Conservation (phyloP, 768 basidiomycete species). For the Xerocomus spinulosus region DNA sequence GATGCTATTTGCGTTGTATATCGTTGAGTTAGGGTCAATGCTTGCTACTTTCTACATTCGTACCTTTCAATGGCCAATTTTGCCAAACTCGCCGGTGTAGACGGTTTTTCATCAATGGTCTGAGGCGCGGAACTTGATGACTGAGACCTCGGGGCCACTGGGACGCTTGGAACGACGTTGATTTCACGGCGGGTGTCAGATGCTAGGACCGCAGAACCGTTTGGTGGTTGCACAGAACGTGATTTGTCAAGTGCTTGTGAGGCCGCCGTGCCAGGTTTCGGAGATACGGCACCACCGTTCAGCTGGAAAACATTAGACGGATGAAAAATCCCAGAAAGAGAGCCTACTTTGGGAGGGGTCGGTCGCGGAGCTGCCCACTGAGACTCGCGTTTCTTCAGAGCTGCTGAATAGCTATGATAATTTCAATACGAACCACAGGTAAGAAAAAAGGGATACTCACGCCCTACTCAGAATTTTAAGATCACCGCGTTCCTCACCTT, state of each 20-base stretch:
- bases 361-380: slow-evolving; percentile 42
- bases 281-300: slow-evolving; percentile 27
- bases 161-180: slow-evolving; percentile 24
- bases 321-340: background rate
- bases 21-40: slow-evolving; percentile 1
- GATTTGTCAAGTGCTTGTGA: slow-evolving; percentile 34
- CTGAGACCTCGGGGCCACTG: slow-evolving; percentile 54
- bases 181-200: slow-evolving; percentile 37
- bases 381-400: slow-evolving; percentile 68
- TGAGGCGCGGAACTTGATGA: slow-evolving; percentile 31
- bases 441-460: slow-evolving; percentile 38
- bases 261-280: slow-evolving; percentile 17
- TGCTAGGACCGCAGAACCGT: slow-evolving; percentile 33
- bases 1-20: slow-evolving; percentile 41
- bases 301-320: slow-evolving; percentile 11
- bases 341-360: slow-evolving; percentile 32
- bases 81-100: slow-evolving; percentile 34
- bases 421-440: slow-evolving; percentile 4
- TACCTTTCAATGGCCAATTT: slow-evolving; percentile 70
- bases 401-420: slow-evolving; percentile 58
- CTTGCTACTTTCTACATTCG: slow-evolving; percentile 1
- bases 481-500: slow-evolving; percentile 78
- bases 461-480: slow-evolving; percentile 76
- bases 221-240: slow-evolving; percentile 33
- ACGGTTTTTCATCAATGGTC: slow-evolving; percentile 28